A percentile compares a stretch with the other conserved stretches of the same genome.
These are phyloP conservation scores for Fusarium dimerum DNA, from an alignment of 2,329 filamentous ascomycete species.

Conservation along the genomic window DNA sequence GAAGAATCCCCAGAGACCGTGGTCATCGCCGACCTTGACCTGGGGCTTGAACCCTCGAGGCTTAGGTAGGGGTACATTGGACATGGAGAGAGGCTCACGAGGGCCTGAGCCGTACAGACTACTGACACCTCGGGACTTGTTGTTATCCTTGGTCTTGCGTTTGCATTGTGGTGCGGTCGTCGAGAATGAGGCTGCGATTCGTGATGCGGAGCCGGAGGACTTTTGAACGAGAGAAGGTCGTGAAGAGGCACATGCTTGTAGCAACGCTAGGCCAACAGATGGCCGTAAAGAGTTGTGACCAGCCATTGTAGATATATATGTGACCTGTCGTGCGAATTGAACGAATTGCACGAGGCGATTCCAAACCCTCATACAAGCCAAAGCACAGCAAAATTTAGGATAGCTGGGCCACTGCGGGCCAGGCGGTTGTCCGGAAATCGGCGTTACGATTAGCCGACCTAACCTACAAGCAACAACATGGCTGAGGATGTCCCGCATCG, in stretches of 20 bases:
- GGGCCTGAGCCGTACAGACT: conserved; percentile 76
- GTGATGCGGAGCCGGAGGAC: conserved; percentile 9
- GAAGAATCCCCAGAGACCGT: conserved; percentile 95
- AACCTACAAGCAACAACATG: not conserved
- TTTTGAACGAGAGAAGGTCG: conserved; percentile 11
- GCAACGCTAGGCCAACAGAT: conserved; percentile 26
- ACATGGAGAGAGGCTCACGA: conserved; percentile 72
- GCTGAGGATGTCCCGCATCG: no score
- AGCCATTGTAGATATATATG: conserved; percentile 29
- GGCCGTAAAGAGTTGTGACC: conserved; percentile 31
- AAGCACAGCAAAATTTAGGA: conserved; percentile 23
- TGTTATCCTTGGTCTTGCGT: conserved; percentile 68
- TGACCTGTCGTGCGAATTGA: conserved; percentile 17
- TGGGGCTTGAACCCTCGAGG: conserved; percentile 63
- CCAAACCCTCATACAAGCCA: conserved; percentile 9
- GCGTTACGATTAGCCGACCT: conserved; percentile 15
- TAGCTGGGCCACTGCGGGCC: conserved; percentile 1
- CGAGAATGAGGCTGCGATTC: conserved; percentile 46
- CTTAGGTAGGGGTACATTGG: conserved; percentile 69
- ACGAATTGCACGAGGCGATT: conserved; percentile 20
- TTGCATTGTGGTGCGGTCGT: conserved; percentile 54
- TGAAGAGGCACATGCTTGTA: conserved; percentile 15
- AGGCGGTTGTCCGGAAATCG: conserved; percentile 12
- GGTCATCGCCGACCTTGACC: conserved; percentile 66
- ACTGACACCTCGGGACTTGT: conserved; percentile 78